A percentile compares a stretch with the other conserved stretches of the same genome.
These are phyloP conservation scores for Polytrichum formosum DNA, from an alignment of 225 moss, liverwort and hornwort genomes.

Conservation along the genomic window DNA sequence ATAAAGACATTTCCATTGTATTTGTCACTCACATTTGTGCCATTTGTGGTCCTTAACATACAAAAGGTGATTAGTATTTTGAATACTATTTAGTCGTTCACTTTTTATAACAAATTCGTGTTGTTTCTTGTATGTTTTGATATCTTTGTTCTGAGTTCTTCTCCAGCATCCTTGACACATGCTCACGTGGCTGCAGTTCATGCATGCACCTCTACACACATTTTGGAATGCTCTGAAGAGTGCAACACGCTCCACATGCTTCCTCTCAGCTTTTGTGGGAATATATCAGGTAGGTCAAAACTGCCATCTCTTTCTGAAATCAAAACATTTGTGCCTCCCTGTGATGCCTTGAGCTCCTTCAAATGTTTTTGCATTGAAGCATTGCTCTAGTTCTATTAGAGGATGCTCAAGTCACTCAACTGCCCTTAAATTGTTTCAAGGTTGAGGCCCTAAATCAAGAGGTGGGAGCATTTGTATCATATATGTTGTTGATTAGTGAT, in stretches of 20 bases:
- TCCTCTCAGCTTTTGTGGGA: slow-evolving; percentile 81
- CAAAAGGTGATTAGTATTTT: slow-evolving; percentile 57
- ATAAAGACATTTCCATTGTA: slow-evolving; percentile 90
- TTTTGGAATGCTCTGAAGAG: slow-evolving; percentile 87
- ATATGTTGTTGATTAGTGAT: too few species aligned
- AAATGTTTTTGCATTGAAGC: too few species aligned
- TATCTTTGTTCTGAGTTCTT: slow-evolving; percentile 2
- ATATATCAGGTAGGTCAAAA: slow-evolving; percentile 60
- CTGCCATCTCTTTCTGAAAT: not conserved
- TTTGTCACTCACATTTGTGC: slow-evolving; percentile 80
- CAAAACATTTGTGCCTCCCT: too few species aligned
- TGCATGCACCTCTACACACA: slow-evolving; percentile 72
- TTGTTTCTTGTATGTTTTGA: not conserved
- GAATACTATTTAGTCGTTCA: not conserved
- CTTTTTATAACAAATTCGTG: not conserved
- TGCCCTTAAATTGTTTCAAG: too few species aligned
- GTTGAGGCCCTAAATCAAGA: too few species aligned
- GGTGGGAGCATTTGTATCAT: too few species aligned
- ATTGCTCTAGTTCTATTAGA: too few species aligned
- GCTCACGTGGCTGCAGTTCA: slow-evolving; percentile 42
- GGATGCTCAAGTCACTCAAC: too few species aligned
- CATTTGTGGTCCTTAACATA: slow-evolving; percentile 83
- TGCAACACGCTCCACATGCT: slow-evolving; percentile 73
- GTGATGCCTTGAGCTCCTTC: too few species aligned
- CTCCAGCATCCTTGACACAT: slow-evolving; percentile 11